Evolutionary conservation across 2,329 filamentous ascomycete genomes (phyloP).

Genomic region (Aciculosporium take): DNA sequence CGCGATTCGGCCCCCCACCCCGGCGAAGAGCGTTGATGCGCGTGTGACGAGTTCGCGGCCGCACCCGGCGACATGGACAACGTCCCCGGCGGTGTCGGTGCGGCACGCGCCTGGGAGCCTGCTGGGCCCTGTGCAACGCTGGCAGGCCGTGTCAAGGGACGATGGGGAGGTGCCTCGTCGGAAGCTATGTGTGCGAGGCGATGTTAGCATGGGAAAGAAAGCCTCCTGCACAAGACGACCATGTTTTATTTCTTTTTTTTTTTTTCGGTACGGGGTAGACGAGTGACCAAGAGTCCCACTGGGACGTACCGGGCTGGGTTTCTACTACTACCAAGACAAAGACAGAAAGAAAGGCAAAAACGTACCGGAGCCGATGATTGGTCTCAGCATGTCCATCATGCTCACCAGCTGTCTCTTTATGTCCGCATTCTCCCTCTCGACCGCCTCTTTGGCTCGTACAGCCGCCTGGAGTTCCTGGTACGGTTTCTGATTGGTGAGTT

Average conservation of each 20-base stretch:
- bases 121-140: background rate
- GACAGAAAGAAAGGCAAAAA: background rate
- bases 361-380: conserved; percentile 29
- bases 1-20: background rate
- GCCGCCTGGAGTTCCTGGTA: conserved; percentile 72
- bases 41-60: background rate
- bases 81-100: background rate
- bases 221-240: too few relatives aligned
- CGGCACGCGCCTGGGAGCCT: background rate
- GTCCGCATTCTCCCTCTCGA: conserved; percentile 67
- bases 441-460: conserved; percentile 59
- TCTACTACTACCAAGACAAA: background rate
- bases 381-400: conserved; percentile 50
- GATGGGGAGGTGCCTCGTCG: background rate
- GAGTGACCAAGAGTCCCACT: too few relatives aligned
- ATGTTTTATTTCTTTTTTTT: background rate
- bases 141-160: background rate
- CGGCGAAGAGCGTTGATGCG: background rate
- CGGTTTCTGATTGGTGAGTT: conserved; percentile 66
- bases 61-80: background rate
- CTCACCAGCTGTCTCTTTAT: conserved; percentile 54
- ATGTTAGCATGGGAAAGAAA: too few relatives aligned
- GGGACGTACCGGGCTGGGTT: too few relatives aligned
- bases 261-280: background rate
- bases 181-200: background rate